Evolutionary conservation across 495 filamentous ascomycete genomes (phyloP), one percentile per base, ranked within the genome.

Genomic region (Talaromyces ruber): DNA sequence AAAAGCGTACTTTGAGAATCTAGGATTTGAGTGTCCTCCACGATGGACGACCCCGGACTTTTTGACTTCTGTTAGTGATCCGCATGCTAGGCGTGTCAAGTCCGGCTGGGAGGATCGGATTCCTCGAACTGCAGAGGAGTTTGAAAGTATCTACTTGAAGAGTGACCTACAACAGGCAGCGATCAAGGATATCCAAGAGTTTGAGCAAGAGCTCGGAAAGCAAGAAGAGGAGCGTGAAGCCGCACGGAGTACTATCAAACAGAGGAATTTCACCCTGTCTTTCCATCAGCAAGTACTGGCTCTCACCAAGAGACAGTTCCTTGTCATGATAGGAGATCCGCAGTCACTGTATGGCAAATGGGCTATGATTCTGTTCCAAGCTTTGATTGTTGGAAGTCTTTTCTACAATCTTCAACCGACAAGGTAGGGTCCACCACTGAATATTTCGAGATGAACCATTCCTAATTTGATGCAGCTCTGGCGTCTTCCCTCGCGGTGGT

Each of bases 351-450:
- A 71, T 43, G 74, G 72, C 4, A 79, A 79, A 65, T 84, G 82
- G 79, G 77, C 78, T 22, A 84, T 84, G 50, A 84, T 89, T 45
- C 63, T 90, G 29, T 87, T 91, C 71, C 86, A 90, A 65, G 84
- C 86, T 25, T 73, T 94, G 6, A 89, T 96, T 59, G 81, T 92
- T 21, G 90, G 91, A 39, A 87, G 83, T 62, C 67, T 92, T 11
- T 95, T 93, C 68, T 93, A 84, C 71, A 76, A 92, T 50, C 80
- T 86, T 1, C 87, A 87, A 0, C 60, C 77, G 9, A 89, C 85
- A 12, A 79, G 76, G 72, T 66, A 71, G 28, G 71, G 11, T 62
- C 2, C 3, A 4, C 7, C 34, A 16, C 4, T 25, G 28, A 12
- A 9, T 43, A 5, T 11, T 21, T 7, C 16, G 54, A 55, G 21